A percentile compares a stretch with the other conserved stretches of the same genome.
phyloP scores from a whole-genome alignment of 768 basidiomycete species.

The Leucosporidium yakuticum region DNA sequence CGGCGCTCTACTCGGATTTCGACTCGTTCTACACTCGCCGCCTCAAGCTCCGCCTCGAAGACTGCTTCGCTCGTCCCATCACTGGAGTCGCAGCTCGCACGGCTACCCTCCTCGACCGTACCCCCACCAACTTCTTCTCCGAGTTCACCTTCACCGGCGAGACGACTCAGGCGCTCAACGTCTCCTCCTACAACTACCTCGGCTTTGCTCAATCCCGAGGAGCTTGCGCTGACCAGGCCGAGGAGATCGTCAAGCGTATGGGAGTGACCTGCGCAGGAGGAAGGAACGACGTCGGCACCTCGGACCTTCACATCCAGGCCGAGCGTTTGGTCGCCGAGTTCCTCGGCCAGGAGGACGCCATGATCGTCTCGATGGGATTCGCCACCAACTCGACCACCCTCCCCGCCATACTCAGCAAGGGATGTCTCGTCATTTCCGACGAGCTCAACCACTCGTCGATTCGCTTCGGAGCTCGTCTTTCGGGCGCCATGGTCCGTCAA shows the following conservation, averaged over 20 bases:
- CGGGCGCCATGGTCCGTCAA: slow-evolving; percentile 79
- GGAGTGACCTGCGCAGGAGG: slow-evolving; percentile 71
- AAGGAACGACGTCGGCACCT: slow-evolving; percentile 76
- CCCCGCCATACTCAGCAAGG: slow-evolving; percentile 82
- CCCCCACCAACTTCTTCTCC: slow-evolving; percentile 67
- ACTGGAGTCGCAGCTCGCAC: slow-evolving; percentile 95
- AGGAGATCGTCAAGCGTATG: slow-evolving; percentile 71
- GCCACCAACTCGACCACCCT: slow-evolving; percentile 91
- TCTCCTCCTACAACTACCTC: slow-evolving; percentile 98
- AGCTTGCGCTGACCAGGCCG: slow-evolving; percentile 89
- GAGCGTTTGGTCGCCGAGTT: slow-evolving; percentile 88
- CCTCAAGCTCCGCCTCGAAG: slow-evolving; percentile 86
- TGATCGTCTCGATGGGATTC: slow-evolving; percentile 93
- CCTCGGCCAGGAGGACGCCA: slow-evolving; percentile 78
- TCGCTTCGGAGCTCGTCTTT: slow-evolving; percentile 80
- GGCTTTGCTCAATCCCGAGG: slow-evolving; percentile 92
- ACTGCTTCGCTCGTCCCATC: slow-evolving; percentile 86
- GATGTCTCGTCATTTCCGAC: slow-evolving; percentile 91
- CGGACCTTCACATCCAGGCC: slow-evolving; percentile 69
- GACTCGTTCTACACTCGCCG: slow-evolving; percentile 99
- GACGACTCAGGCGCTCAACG: slow-evolving; percentile 79
- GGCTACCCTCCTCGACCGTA: slow-evolving; percentile 75
- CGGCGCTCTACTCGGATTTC: slow-evolving; percentile 89
- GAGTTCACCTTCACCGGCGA: slow-evolving; percentile 60
- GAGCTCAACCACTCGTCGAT: slow-evolving; percentile 95